These are phyloP conservation scores for Neonectria faginata DNA, from an alignment of 2,329 filamentous ascomycete species.

Conservation along the genomic window DNA sequence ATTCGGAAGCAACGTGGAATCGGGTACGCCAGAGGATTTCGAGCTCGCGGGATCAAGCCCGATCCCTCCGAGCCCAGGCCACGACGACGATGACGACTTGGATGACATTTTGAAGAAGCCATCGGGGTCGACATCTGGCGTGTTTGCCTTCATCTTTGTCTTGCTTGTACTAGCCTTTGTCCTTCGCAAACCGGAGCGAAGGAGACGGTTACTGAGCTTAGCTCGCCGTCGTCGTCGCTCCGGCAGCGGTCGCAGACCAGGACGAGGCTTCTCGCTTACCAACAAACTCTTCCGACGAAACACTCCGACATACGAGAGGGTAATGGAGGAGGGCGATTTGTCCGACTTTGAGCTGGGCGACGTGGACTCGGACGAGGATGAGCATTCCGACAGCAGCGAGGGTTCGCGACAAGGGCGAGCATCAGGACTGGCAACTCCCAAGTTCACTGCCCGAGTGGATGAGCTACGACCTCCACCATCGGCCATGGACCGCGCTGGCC, in stretches of 20 bases:
- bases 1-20: slow-evolving; percentile 85
- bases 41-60: slow-evolving; percentile 78
- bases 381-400: slow-evolving; percentile 72
- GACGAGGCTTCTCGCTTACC: slow-evolving; percentile 64
- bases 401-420: slow-evolving; percentile 67
- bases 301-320: slow-evolving; percentile 78
- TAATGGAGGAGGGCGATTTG: slow-evolving; percentile 82
- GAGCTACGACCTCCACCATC: slow-evolving; percentile 54
- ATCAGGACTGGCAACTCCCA: slow-evolving; percentile 77
- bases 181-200: slow-evolving; percentile 82
- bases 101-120: slow-evolving; percentile 73
- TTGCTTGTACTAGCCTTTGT: slow-evolving; percentile 77
- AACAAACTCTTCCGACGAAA: slow-evolving; percentile 75
- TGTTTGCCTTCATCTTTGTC: slow-evolving; percentile 82
- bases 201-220: slow-evolving; percentile 53
- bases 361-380: slow-evolving; percentile 72
- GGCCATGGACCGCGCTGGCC: slow-evolving; percentile 74
- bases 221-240: slow-evolving; percentile 46
- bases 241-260: slow-evolving; percentile 51
- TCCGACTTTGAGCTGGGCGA: slow-evolving; percentile 83
- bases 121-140: slow-evolving; percentile 77
- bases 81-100: slow-evolving; percentile 67
- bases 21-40: slow-evolving; percentile 78
- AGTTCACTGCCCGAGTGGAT: slow-evolving; percentile 66
- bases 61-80: slow-evolving; percentile 43